Evolutionary conservation across 2,329 filamentous ascomycete genomes (phyloP).

Genomic region (Lojkania enalia): DNA sequence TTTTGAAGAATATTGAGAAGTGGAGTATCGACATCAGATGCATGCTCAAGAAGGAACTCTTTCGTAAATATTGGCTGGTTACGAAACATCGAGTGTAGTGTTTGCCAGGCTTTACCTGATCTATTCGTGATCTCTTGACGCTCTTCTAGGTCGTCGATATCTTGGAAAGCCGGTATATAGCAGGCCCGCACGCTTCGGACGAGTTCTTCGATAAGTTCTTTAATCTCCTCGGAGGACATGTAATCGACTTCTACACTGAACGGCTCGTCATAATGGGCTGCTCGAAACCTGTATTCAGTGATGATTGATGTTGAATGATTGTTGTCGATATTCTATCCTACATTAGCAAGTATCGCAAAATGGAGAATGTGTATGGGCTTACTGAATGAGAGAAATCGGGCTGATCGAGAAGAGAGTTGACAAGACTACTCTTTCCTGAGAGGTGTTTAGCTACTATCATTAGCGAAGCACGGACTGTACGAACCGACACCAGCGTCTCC

Average conservation of each 20-base stretch:
- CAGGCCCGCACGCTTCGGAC: constrained; percentile 12
- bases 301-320: constrained; percentile 9
- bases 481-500: constrained; percentile 14
- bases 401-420: constrained; percentile 20
- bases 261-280: constrained; percentile 16
- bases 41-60: constrained; percentile 10
- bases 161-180: constrained; percentile 12
- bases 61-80: constrained; percentile 12
- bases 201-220: constrained; percentile 19
- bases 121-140: constrained; percentile 8
- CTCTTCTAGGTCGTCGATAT: constrained; percentile 11
- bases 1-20: constrained; percentile 12
- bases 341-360: constrained; percentile 1
- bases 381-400: constrained; percentile 12
- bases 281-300: constrained; percentile 16
- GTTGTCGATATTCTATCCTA: constrained; percentile 1
- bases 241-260: constrained; percentile 18
- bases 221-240: constrained; percentile 13
- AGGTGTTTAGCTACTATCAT: constrained; percentile 1
- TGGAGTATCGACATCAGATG: constrained; percentile 4
- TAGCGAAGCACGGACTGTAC: neutral
- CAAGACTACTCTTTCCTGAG: constrained; percentile 16
- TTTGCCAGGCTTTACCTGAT: constrained; percentile 16
- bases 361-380: neutral
- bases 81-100: constrained; percentile 15